Evolutionary conservation across 768 basidiomycete genomes (phyloP).

Genomic region (Lactarius sp.): DNA sequence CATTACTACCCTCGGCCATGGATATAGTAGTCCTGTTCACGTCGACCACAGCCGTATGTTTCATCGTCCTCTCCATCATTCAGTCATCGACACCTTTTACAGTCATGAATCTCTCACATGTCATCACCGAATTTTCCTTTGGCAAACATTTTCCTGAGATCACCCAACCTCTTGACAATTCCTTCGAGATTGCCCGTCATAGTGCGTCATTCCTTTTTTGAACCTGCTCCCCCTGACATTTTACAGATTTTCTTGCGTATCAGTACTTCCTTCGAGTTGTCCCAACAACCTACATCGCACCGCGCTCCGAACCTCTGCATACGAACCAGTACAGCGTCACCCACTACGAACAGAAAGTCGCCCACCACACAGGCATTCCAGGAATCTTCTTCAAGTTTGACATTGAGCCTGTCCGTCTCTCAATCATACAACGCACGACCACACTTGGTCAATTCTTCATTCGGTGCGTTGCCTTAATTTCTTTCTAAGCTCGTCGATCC

Average conservation of each 20-base stretch:
- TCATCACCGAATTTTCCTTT: slow-evolving; percentile 95
- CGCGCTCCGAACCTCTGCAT: slow-evolving; percentile 55
- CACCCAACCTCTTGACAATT: slow-evolving; percentile 88
- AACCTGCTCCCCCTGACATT: slow-evolving; percentile 10
- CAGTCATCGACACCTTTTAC: background rate
- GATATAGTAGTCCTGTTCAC: slow-evolving; percentile 83
- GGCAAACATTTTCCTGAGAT: slow-evolving; percentile 96
- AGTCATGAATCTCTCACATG: slow-evolving; percentile 97
- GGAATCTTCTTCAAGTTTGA: slow-evolving; percentile 99
- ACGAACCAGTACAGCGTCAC: slow-evolving; percentile 94
- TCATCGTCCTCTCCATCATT: background rate
- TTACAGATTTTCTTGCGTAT: slow-evolving; percentile 77
- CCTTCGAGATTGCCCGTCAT: slow-evolving; percentile 67
- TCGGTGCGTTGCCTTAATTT: slow-evolving; percentile 35
- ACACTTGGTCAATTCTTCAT: slow-evolving; percentile 77
- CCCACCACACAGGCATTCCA: slow-evolving; percentile 75
- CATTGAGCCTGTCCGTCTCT: slow-evolving; percentile 82
- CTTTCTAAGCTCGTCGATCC: background rate
- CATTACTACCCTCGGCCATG: slow-evolving; percentile 91
- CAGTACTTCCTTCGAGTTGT: slow-evolving; percentile 96
- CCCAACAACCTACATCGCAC: slow-evolving; percentile 86
- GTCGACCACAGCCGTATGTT: slow-evolving; percentile 78
- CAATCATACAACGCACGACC: slow-evolving; percentile 85
- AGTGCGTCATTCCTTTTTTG: slow-evolving; percentile 43
- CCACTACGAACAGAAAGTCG: slow-evolving; percentile 75